Base-by-base conservation (phyloP, 371 early-diverging fungal genomes). In the Catenaria anguillulae region DNA sequence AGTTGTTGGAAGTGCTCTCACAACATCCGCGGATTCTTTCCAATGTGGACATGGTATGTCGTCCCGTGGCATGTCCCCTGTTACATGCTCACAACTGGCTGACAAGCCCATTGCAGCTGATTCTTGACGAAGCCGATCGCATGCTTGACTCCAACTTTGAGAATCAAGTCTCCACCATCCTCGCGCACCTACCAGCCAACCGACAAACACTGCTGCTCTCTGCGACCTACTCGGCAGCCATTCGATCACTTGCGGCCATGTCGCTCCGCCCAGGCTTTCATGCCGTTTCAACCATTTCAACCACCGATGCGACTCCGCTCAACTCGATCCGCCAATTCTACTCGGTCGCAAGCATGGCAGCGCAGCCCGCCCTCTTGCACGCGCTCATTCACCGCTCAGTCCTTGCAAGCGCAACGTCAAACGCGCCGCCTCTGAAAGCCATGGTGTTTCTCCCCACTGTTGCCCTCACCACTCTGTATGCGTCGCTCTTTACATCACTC, bases 121-220 rank as follows among this genome's bases (percentile, higher is more conserved):
- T 99, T 50, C 75, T 98, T 69, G 99, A 99, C 73, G 99, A 99
- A 76, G 97, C 98, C 15, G 99, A 99, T 73, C 84, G 90, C 70
- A 79, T 99, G 70, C 75, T 99, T 61, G 96, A 98, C 63, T 88
- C 92, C 91, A 98, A 98, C 34, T 99, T 99, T 85, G 86, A 87
- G 68, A 79, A 83, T 4, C 93, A 93, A 67, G 79, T 99, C 42
- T 80, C 87, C 62, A 70, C 77, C 46, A 97, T 99, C 69, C 73
- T 92, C 37, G 68, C 70, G 0, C 64, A 80, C 23, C 79, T 96
- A 19, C 92, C 98, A n/a, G 72, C 75, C 42, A 72, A 88, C 23
- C 84, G 84, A 68, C 96, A 95, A 72, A 97, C 97, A 0, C 82
- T 95, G 67, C 83, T 99, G 74, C 98, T 95, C 78, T 93, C 93